Evolutionary conservation across 495 filamentous ascomycete species (phyloP).

Genomic region (Aspergillus hancockii): DNA sequence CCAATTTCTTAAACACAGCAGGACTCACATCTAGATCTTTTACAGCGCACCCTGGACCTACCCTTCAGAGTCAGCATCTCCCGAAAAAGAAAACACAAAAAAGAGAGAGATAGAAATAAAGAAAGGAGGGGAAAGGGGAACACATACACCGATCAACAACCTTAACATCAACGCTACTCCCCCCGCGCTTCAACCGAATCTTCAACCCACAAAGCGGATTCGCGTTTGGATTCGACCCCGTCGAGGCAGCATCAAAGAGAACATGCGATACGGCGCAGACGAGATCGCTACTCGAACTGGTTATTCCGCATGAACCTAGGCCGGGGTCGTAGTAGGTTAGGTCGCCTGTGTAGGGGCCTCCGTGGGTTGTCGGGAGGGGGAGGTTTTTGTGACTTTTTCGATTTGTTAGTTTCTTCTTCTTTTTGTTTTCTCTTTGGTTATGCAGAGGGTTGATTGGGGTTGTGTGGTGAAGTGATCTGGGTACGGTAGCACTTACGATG

Average conservation of each 20-base stretch:
- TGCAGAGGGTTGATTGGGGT: neutral
- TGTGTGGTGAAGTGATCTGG: neutral
- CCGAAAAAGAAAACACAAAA: neutral
- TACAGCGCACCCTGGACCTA: conserved; percentile 55
- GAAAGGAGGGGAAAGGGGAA: conserved; percentile 8
- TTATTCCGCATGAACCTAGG: conserved; percentile 71
- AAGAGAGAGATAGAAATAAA: neutral
- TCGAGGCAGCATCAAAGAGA: conserved; percentile 63
- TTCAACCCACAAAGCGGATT: conserved; percentile 71
- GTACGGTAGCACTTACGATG: neutral
- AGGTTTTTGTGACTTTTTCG: conserved; percentile 39
- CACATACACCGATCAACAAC: conserved; percentile 72
- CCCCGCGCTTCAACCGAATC: conserved; percentile 56
- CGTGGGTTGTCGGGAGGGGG: conserved; percentile 55
- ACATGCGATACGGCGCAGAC: conserved; percentile 69
- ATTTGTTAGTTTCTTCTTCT: conserved; percentile 18
- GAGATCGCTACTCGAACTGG: conserved; percentile 48
- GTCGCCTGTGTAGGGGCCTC: conserved; percentile 59
- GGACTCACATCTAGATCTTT: conserved; percentile 69
- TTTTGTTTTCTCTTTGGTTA: conserved; percentile 16
- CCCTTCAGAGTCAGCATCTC: neutral
- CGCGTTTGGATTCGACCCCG: conserved; percentile 60
- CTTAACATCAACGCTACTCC: conserved; percentile 61
- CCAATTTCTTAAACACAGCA: conserved; percentile 60
- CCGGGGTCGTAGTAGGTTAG: conserved; percentile 70